Conservation (phyloP, 345 rosid genomes). For the Sisymbrium irio region DNA sequence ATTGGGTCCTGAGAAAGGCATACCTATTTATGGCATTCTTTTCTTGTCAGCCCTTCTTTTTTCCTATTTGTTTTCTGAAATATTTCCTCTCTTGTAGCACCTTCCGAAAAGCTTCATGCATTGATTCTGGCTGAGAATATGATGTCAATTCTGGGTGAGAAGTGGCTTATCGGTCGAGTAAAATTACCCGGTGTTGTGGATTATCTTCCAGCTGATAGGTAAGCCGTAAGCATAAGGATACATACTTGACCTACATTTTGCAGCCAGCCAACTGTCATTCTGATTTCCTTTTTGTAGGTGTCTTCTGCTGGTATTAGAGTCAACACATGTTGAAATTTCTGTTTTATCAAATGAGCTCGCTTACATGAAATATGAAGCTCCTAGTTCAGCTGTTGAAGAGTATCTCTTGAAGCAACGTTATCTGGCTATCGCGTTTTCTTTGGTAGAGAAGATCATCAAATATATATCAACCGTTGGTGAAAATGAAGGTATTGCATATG, state of each 20-base stretch:
- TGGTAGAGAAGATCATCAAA: conserved; percentile 79
- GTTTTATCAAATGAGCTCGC: conserved; percentile 83
- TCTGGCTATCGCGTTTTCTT: conserved; percentile 61
- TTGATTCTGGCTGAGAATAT: conserved; percentile 77
- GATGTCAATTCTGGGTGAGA: conserved; percentile 61
- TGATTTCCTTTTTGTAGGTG: conserved; percentile 53
- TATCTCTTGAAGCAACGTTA: conserved; percentile 57
- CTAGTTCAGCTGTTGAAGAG: conserved; percentile 50
- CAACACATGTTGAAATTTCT: conserved; percentile 84
- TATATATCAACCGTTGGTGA: conserved; percentile 50
- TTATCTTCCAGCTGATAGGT: conserved; percentile 66
- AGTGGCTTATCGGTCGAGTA: conserved; percentile 63
- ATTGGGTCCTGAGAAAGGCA: not conserved
- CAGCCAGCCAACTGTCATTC: not conserved
- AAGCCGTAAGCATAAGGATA: conserved; percentile 41
- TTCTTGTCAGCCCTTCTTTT: not conserved
- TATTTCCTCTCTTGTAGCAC: too few species aligned
- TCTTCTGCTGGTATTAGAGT: conserved; percentile 75
- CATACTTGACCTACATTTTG: not conserved
- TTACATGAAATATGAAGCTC: conserved; percentile 79
- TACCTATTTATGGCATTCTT: not conserved
- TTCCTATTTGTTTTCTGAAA: not conserved
- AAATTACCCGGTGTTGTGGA: conserved; percentile 52
- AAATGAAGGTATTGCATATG: conserved; percentile 52
- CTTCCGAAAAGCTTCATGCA: conserved; percentile 76